Evolutionary conservation across 805 yeast genomes (phyloP).

Genomic region (Candida pseudofarinosa): DNA sequence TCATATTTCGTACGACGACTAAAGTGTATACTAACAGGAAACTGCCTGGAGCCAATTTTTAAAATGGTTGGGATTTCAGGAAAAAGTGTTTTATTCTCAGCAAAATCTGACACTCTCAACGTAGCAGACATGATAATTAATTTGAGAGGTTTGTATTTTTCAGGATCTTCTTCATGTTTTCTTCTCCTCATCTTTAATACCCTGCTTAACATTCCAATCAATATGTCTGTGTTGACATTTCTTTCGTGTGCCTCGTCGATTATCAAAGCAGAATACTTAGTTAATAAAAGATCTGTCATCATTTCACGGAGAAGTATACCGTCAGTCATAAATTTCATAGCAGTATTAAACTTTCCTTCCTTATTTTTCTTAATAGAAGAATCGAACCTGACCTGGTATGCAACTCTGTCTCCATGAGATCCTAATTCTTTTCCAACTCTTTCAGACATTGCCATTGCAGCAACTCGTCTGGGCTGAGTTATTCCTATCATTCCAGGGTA

Average conservation of each 20-base stretch:
- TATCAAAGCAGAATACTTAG: constrained; percentile 79
- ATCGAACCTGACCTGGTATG: constrained; percentile 81
- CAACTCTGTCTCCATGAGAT: constrained; percentile 58
- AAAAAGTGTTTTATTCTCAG: constrained; percentile 74
- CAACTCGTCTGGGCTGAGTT: constrained; percentile 94
- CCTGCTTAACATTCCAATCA: constrained; percentile 92
- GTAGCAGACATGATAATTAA: constrained; percentile 97
- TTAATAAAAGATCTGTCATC: constrained; percentile 79
- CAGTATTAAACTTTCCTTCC: constrained; percentile 48
- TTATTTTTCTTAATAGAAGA: constrained; percentile 46
- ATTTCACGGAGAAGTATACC: constrained; percentile 91
- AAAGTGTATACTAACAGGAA: constrained; percentile 89
- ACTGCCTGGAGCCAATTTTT: constrained; percentile 89
- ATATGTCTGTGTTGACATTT: constrained; percentile 90
- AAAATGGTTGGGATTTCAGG: constrained; percentile 77
- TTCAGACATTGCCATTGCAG: constrained; percentile 86
- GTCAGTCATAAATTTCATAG: constrained; percentile 87
- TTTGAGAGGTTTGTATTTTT: constrained; percentile 59
- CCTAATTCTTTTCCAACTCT: constrained; percentile 79
- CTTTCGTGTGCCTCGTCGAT: constrained; percentile 99
- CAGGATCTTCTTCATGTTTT: constrained; percentile 45
- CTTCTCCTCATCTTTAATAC: constrained; percentile 67
- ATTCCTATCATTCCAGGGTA: constrained; percentile 92
- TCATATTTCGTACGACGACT: constrained; percentile 72
- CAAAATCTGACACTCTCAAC: constrained; percentile 85